Evolutionary conservation across 1,284 basidiomycete species (phyloP), one percentile per base, ranked within the genome.

Genomic region (Cutaneotrichosporon dermatis): DNA sequence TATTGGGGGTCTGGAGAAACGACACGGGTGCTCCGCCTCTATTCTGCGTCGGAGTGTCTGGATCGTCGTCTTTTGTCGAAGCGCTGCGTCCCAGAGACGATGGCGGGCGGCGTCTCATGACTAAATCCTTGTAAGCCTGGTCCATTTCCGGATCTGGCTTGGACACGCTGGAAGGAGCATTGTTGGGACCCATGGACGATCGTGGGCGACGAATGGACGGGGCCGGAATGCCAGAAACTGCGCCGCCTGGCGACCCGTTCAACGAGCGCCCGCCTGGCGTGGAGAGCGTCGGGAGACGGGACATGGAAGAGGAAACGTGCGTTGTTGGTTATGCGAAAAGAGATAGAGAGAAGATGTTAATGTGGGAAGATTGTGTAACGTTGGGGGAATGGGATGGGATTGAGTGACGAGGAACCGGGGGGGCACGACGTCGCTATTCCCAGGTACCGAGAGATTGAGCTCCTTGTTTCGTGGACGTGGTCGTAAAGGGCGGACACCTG

Each of bases 201-300:
- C 75, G 68, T 3, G 74, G 68, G 25, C 74, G 68, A 40, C 75
- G 69, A 25, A 59, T 45, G 0, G 73, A 68, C 0, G 75, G 72
- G 0, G 73, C 74, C 0, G 75, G 75, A 13, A 76, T 71, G 41
- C 73, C 72, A 35, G 69, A 42, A 2, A 54, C 66, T 0, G 57
- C 33, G 33, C 57, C 59, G 3, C 66, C 65, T 13, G 68, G 66
- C 25, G 68, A 63, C 1, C 65, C 59, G 10, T 61, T 66, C 5
- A 54, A 36, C 2, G 62, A 25, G 2, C 71, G 66, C 7, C 66
- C 25, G 25, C 25, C 65, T 0, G 75, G 75, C 0, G 74, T 76
- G 9, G 75, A 70, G 10, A 75, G 58, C 1, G 66, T 72, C 3
- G 75, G 75, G 5, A 76, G 65, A 11, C 72, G 70, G 4, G 75